Percentiles rank a stretch among this genome's conserved stretches.
Evolutionary conservation across 2,329 filamentous ascomycete genomes (phyloP).

Genomic region (Cladophialophora immunda): DNA sequence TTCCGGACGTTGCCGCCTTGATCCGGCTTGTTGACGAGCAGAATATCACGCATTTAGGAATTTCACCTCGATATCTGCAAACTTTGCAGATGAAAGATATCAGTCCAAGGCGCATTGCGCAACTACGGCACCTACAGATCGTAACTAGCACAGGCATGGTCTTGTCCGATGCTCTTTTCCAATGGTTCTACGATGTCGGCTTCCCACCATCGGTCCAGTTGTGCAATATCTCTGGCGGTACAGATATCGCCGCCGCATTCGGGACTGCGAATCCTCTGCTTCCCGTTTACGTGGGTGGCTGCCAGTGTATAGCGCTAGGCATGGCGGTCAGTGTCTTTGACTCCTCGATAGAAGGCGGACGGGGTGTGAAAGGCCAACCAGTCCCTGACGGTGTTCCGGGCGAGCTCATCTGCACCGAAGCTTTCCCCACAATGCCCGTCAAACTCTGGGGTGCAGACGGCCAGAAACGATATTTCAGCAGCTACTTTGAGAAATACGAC

Average conservation of each 20-base stretch:
- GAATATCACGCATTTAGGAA: constrained; percentile 75
- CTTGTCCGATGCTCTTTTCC: constrained; percentile 75
- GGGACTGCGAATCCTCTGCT: constrained; percentile 69
- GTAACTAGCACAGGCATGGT: constrained; percentile 85
- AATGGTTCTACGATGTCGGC: constrained; percentile 78
- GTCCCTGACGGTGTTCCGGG: constrained; percentile 72
- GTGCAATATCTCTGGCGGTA: constrained; percentile 48
- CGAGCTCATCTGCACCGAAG: constrained; percentile 73
- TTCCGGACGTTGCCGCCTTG: constrained; percentile 71
- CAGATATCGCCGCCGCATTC: constrained; percentile 44
- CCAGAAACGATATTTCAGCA: constrained; percentile 62
- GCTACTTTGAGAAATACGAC: constrained; percentile 42
- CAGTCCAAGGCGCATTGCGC: constrained; percentile 66
- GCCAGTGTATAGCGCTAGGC: constrained; percentile 62
- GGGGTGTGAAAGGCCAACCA: constrained; percentile 50
- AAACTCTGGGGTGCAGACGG: constrained; percentile 66
- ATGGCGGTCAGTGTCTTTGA: constrained; percentile 62
- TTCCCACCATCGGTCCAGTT: constrained; percentile 75
- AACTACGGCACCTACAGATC: constrained; percentile 67
- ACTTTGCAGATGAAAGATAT: constrained; percentile 73
- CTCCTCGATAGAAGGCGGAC: constrained; percentile 48
- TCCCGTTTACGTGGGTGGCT: constrained; percentile 70
- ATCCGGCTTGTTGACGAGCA: constrained; percentile 70
- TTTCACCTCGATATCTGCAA: constrained; percentile 78
- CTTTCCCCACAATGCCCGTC: constrained; percentile 80